phyloP scores from a whole-genome alignment of 352 stramenopile species.

The Phytophthora meadii region DNA sequence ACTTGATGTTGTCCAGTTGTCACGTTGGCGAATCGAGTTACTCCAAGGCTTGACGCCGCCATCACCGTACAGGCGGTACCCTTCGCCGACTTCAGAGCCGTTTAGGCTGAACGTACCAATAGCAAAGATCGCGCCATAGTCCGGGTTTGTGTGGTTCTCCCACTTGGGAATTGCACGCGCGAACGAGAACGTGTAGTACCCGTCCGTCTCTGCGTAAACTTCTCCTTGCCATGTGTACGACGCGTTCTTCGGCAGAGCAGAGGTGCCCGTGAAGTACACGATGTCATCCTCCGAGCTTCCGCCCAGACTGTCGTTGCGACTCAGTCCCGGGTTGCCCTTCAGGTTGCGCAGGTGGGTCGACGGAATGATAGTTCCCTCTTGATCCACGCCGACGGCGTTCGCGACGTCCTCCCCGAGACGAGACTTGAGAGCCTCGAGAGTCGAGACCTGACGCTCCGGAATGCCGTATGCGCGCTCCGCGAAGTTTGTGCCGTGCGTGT shows the following conservation, averaged over 20 bases:
- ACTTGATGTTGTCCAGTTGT: constrained; percentile 46
- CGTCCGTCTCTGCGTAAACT: constrained; percentile 32
- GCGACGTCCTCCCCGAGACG: constrained; percentile 34
- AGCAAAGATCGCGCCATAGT: constrained; percentile 33
- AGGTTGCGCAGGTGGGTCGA: constrained; percentile 40
- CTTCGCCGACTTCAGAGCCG: constrained; percentile 25
- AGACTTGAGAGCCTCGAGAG: constrained; percentile 32
- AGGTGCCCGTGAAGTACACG: constrained; percentile 40
- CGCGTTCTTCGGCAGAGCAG: constrained; percentile 19
- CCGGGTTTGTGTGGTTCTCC: constrained; percentile 36
- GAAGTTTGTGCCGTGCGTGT: constrained; percentile 45
- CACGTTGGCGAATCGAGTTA: constrained; percentile 40
- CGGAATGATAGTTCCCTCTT: constrained; percentile 38
- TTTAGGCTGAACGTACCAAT: constrained; percentile 32
- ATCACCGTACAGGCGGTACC: constrained; percentile 34
- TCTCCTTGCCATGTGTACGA: constrained; percentile 44
- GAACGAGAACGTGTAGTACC: constrained; percentile 42
- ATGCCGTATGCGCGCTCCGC: constrained; percentile 40
- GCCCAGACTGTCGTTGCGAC: constrained; percentile 26
- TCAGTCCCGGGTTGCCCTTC: constrained; percentile 30
- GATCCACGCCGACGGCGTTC: constrained; percentile 34
- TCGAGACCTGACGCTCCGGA: constrained; percentile 34
- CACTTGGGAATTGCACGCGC: constrained; percentile 34
- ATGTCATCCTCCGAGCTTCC: constrained; percentile 28
- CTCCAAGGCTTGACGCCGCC: constrained; percentile 40